Conservation (phyloP, 305 asterid species). For the Nicotiana rustica region DNA sequence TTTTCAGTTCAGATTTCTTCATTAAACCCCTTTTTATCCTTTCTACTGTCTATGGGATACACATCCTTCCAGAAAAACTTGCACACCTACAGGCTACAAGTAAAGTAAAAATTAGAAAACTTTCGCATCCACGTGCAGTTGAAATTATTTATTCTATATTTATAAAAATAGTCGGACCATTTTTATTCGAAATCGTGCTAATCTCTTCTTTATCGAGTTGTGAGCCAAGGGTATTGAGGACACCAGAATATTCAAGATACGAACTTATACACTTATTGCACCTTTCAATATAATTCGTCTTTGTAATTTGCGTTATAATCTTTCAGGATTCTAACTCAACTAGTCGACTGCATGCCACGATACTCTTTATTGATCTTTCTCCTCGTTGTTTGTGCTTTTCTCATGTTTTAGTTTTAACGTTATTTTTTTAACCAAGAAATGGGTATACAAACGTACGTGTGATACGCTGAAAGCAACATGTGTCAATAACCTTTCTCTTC, state of each 20-base stretch:
- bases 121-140: too few species aligned
- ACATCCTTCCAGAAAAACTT: too few species aligned
- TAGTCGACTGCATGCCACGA: neutral
- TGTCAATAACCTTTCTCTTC: neutral
- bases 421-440: neutral
- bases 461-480: neutral
- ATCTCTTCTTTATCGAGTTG: neutral
- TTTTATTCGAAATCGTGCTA: neutral
- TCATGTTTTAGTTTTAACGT: neutral
- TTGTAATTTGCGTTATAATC: slow-evolving; percentile 36
- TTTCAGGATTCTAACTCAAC: neutral
- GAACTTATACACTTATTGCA: neutral
- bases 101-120: too few species aligned
- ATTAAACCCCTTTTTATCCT: neutral
- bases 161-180: too few species aligned
- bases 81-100: too few species aligned
- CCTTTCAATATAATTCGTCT: neutral
- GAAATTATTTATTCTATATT: neutral
- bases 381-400: neutral
- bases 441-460: neutral
- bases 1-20: neutral
- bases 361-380: neutral
- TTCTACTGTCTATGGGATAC: too few species aligned
- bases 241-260: slow-evolving; percentile 22
- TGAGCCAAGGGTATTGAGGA: neutral